These are phyloP conservation scores for Metschnikowia anglica DNA, from an alignment of 805 yeast species.

Conservation along the genomic window DNA sequence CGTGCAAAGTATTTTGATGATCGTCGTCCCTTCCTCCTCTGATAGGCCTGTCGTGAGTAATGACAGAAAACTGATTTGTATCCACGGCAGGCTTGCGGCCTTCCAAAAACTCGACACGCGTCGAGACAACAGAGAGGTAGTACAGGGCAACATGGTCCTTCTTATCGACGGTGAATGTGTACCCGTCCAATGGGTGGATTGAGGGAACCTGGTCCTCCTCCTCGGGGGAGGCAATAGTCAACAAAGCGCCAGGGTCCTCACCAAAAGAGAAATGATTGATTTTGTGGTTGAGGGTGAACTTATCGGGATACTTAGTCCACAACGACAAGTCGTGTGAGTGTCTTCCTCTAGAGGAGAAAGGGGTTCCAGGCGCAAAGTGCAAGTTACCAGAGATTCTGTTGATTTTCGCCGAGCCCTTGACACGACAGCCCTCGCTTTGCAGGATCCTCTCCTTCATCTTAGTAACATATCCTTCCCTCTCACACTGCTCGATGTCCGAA, in stretches of 20 bases:
- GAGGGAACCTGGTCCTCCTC: slow-evolving; percentile 35
- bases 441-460: slow-evolving; percentile 54
- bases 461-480: slow-evolving; percentile 78
- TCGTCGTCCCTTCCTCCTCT: slow-evolving; percentile 87
- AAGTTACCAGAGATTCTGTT: slow-evolving; percentile 87
- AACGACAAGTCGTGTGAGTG: slow-evolving; percentile 87
- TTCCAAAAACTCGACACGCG: slow-evolving; percentile 72
- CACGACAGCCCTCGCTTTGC: slow-evolving; percentile 77
- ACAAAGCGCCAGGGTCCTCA: slow-evolving; percentile 43
- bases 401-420: slow-evolving; percentile 74
- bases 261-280: slow-evolving; percentile 88
- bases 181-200: slow-evolving; percentile 69
- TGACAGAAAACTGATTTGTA: slow-evolving; percentile 88
- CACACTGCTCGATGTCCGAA: slow-evolving; percentile 83
- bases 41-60: slow-evolving; percentile 83
- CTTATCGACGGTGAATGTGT: slow-evolving; percentile 36
- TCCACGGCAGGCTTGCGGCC: slow-evolving; percentile 49
- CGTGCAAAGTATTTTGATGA: slow-evolving; percentile 81
- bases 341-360: slow-evolving; percentile 53
- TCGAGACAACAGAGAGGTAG: slow-evolving; percentile 85
- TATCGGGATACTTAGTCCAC: slow-evolving; percentile 52
- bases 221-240: slow-evolving; percentile 20
- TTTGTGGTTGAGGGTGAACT: slow-evolving; percentile 72
- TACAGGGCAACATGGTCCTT: slow-evolving; percentile 71
- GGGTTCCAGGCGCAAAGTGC: slow-evolving; percentile 95